Evolutionary conservation across 352 stramenopile species (phyloP).

Genomic region (Proteromonas lacertae): DNA sequence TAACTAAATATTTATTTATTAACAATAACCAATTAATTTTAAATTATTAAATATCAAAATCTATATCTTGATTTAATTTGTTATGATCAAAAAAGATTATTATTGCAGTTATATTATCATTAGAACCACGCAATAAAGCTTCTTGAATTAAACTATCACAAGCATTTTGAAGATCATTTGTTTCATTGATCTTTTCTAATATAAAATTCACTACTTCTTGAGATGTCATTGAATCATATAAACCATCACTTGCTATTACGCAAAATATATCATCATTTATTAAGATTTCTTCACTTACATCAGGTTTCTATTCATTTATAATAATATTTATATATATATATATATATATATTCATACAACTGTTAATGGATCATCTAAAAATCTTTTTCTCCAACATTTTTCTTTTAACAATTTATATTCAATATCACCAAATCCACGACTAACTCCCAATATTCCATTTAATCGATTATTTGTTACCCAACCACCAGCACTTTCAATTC

Average conservation of each 20-base stretch:
- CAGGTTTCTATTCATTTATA: no score
- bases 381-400: no score
- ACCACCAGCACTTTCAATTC: conserved; percentile 2
- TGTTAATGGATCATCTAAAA: no score
- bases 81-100: conserved; percentile 1
- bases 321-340: no score
- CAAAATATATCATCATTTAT: not conserved
- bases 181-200: conserved; percentile 12
- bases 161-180: not conserved
- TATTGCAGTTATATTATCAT: conserved; percentile 1
- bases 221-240: not conserved
- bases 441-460: conserved; percentile 8
- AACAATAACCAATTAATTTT: no score
- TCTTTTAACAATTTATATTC: conserved; percentile 3
- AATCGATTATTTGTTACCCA: conserved; percentile 4
- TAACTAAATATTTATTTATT: no score
- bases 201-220: conserved; percentile 2
- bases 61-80: no score
- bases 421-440: conserved; percentile 11
- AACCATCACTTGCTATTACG: not conserved
- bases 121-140: not conserved
- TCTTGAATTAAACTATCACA: not conserved
- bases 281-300: not conserved
- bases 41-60: no score
- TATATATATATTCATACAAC: no score